Base-by-base conservation (phyloP, 352 stramenopile genomes). In the Pythium diclinum region DNA sequence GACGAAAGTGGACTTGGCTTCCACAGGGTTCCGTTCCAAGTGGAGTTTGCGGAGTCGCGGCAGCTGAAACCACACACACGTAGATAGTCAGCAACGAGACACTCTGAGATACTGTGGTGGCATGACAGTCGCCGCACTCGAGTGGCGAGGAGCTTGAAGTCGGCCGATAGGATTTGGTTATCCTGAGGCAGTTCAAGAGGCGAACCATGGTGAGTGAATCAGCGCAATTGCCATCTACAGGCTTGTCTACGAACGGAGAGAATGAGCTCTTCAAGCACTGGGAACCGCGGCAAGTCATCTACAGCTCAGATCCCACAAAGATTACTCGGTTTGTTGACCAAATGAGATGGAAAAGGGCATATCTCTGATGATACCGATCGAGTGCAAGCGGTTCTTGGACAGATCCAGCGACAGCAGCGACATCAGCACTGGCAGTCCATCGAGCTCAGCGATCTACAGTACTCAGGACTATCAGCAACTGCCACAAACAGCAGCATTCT, bases 21-120 rank as follows among this genome's bases (percentile, higher is more conserved):
- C 65, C 0, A 85, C 44, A 5, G 71, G 67, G 32, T 88, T 86
- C 5, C 56, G 33, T 7, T 67, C 61, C 47, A 89, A 59, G 36
- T 85, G 59, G 19, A 91, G 78, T 48, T 72, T 73, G 17, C 79
- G 71, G 8, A 91, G 74, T 17, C 66, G 69, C 3, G 80, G 83
- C 0, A 89, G 44, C 75, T 87, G 8, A 62, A 36, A 25, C 17
- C 16, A 28, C 25, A 28, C 25, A 28, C 1, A 28, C 25, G 25
- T 28, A 28, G 25, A 28, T 28, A 3, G 25, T 28, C 25, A 28
- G 25, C 25, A 28, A 28, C 0, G 25, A 28, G 25, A 28, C 2
- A 28, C 0, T 28, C 25, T 28, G 25, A 28, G 25, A 28, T 28
- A 3, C 25, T 28, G 25, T 28, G 25, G 25, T 28, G 25, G 25